These are phyloP conservation scores for Letharia lupina DNA, from an alignment of 495 filamentous ascomycete species.

Conservation along the genomic window DNA sequence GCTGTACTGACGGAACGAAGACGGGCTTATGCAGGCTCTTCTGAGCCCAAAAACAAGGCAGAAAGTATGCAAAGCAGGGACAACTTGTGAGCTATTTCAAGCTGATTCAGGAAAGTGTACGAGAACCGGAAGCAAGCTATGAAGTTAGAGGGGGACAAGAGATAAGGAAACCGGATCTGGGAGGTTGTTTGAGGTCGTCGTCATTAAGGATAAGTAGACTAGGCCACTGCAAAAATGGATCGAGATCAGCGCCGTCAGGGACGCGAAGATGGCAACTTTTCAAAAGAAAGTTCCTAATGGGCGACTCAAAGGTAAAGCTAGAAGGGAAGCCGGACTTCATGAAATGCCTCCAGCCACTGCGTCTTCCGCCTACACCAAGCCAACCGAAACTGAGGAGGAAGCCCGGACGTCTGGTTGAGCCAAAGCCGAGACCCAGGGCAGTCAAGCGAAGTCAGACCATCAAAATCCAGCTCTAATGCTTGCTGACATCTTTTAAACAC, in stretches of 20 bases:
- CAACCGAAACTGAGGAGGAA: not conserved
- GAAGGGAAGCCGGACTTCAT: not conserved
- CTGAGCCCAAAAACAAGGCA: not conserved
- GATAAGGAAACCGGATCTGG: not conserved
- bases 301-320: not conserved
- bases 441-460: not conserved
- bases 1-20: not conserved
- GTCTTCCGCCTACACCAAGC: not conserved
- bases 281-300: not conserved
- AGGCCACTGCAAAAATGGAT: not conserved
- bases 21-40: not conserved
- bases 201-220: not conserved
- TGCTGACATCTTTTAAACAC: not conserved
- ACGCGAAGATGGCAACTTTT: not conserved
- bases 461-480: not conserved
- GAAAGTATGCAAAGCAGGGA: not conserved
- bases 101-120: not conserved
- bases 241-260: not conserved
- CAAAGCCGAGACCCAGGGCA: not conserved
- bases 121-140: not conserved
- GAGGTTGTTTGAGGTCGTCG: not conserved
- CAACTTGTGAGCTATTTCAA: not conserved
- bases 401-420: not conserved
- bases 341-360: not conserved
- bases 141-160: not conserved